Percentiles rank a stretch among this genome's conserved stretches.
Conservation (phyloP, 495 filamentous ascomycete genomes). For the Aspergillus funiculosus region DNA sequence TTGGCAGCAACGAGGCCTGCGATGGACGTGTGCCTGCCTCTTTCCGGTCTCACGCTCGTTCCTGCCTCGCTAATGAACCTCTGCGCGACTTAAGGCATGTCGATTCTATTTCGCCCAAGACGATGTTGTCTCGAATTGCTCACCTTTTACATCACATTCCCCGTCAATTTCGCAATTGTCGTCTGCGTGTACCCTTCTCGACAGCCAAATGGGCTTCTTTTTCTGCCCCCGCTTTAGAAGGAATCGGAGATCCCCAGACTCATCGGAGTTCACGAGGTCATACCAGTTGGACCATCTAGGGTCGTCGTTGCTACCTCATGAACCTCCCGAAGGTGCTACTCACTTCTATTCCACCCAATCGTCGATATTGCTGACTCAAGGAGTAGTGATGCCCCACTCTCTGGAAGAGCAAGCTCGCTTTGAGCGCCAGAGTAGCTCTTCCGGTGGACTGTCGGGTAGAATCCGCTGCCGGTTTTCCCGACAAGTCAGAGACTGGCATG, state of each 20-base stretch:
- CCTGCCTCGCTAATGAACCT: no score
- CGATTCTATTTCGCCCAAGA: no score
- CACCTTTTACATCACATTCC: background rate
- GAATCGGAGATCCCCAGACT: slow-evolving; percentile 6
- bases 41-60: no score
- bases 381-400: slow-evolving; percentile 11
- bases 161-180: background rate
- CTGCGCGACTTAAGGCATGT: no score
- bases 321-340: slow-evolving; percentile 14
- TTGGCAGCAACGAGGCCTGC: no score
- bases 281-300: slow-evolving; percentile 10
- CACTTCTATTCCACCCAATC: background rate
- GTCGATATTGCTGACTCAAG: slow-evolving; percentile 2
- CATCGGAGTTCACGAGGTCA: slow-evolving; percentile 2
- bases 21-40: no score
- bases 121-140: no score
- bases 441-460: slow-evolving; percentile 25
- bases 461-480: slow-evolving; percentile 36
- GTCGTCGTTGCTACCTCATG: slow-evolving; percentile 2
- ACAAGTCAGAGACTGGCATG: slow-evolving; percentile 22
- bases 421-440: slow-evolving; percentile 10
- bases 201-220: slow-evolving; percentile 15
- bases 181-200: background rate
- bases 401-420: slow-evolving; percentile 3
- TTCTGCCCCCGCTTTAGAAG: slow-evolving; percentile 18